Base-by-base conservation (phyloP, 2,329 filamentous ascomycete species). In the Thielaviopsis euricoi region DNA sequence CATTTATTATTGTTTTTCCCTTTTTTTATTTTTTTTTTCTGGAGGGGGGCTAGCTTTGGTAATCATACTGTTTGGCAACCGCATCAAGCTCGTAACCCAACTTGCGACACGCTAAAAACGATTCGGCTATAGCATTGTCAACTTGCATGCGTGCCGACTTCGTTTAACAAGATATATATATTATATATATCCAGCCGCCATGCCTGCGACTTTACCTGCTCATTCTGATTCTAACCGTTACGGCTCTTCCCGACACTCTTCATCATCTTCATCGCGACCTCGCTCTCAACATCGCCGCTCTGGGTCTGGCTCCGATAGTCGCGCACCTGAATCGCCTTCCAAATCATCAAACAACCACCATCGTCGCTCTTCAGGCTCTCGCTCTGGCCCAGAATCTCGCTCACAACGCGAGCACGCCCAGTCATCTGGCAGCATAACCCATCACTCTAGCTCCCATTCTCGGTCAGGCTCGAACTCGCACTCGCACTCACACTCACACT, bases 241-340 rank as follows among this genome's bases (percentile, higher is more conserved):
- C 59, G 59, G 56, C 53, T 50, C 59, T 40, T 58, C 59, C 17
- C 52, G 56, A 56, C 59, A 57, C 17, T 58, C 56, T 33, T 56
- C 59, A 3, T 58, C 53, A 19, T 56, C n/a, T n/a, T n/a, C 59
- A 12, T 58, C 53, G 29, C 52, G 56, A 29, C 55, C 59, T 55
- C 59, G 59, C 29, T 56, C 56, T 37, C 46, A 57, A n/a, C 59
- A 60, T 53, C 59, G 56, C 22, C 59, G 59, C 22, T 60, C 59
- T 21, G 54, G 58, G 19, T 59, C 58, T 22, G 58, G 53, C n/a
- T 59, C 59, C 19, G 59, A 58, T 51, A 48, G 33, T 22, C 56
- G 37, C 10, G 33, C 46, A 37, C 25, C 25, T 37, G 53, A 56
- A n/a, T 40, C 50, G 21, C 53, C 52, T 13, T 51, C 52, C 10